Percentiles rank a stretch among this genome's conserved stretches.
phyloP scores from a whole-genome alignment of 2,329 filamentous ascomycete genomes.

The Neurospora sp. region DNA sequence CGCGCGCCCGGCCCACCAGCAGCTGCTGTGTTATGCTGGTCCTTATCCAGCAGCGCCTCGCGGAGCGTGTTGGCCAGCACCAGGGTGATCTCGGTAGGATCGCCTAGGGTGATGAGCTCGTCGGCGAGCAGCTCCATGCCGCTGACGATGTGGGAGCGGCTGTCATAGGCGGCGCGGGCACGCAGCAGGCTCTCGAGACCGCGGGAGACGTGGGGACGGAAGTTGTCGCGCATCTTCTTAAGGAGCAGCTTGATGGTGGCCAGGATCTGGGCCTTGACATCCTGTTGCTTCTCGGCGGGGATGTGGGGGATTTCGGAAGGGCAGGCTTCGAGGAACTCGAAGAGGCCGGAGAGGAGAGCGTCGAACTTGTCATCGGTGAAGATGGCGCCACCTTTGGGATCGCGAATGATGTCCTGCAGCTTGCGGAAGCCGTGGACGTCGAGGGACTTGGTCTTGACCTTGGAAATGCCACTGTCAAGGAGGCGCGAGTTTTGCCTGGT shows the following conservation, averaged over 20 bases:
- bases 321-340: slow-evolving; percentile 54
- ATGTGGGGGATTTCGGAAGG: slow-evolving; percentile 41
- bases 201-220: slow-evolving; percentile 56
- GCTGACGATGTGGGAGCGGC: slow-evolving; percentile 59
- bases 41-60: slow-evolving; percentile 21
- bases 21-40: slow-evolving; percentile 23
- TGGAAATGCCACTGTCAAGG: slow-evolving; percentile 63
- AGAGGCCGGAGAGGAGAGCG: slow-evolving; percentile 55
- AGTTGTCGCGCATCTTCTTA: slow-evolving; percentile 54
- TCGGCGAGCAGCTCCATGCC: slow-evolving; percentile 65
- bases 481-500: slow-evolving; percentile 49
- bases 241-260: slow-evolving; percentile 65
- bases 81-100: slow-evolving; percentile 48
- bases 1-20: slow-evolving; percentile 2
- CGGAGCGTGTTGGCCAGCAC: slow-evolving; percentile 42
- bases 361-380: slow-evolving; percentile 61
- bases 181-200: slow-evolving; percentile 58
- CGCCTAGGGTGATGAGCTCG: slow-evolving; percentile 58
- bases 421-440: slow-evolving; percentile 75
- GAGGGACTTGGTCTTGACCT: slow-evolving; percentile 60
- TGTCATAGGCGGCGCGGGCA: slow-evolving; percentile 56
- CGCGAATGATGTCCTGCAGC: slow-evolving; percentile 63
- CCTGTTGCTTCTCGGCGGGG: slow-evolving; percentile 54
- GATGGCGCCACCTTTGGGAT: slow-evolving; percentile 42
- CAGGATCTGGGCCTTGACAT: slow-evolving; percentile 65